Base-by-base conservation (phyloP, 306 rosid genomes). In the Citrullus colocynthis region DNA sequence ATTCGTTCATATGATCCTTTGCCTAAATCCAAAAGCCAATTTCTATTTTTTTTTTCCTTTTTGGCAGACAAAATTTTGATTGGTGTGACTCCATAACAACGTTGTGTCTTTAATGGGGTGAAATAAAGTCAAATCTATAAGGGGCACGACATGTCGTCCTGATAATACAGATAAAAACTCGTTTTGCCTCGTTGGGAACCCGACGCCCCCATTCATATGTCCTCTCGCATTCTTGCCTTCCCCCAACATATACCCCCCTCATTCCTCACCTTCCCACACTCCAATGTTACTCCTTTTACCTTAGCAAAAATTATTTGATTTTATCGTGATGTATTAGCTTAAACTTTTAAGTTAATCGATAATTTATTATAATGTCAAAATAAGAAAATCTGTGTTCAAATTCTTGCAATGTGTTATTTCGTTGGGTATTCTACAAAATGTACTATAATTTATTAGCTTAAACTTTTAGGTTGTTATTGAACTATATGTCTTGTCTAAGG, bases 141-240 rank as follows among this genome's bases (percentile, higher is more conserved):
- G 9, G 74, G 74, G 34, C 0, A 67, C 74, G 74, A 67, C 74
- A 67, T 41, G 74, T 41, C 74, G 74, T 67, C 54, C 34, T n/a
- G 54, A 67, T 9, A 67, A 20, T 41, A 67, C 52, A 5, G 34
- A 41, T 0, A 9, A 5, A 41, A 66, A 41, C 74, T 39, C 74
- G 1, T 9, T 15, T 2, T 65, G 73, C 15, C 73, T n/a, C 7
- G 73, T 65, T 37, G 9, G 30, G 14, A 18, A 41, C 9, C 74
- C 74, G 54, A 66, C 32, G 74, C 32, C 74, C 21, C 70, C 74
- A 39, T 24, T 24, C 28, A 24, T 42, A 17, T 41, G 12, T 6
- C 42, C 7, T 21, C 12, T 2, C 28, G 5, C 61, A 56, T 56
- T 56, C 1, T 56, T 2, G 61, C 61, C 61, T 7, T 58, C 63